These are phyloP conservation scores for Phalaenopsis hybrid DNA, from an alignment of 116 monocot species.

Conservation along the genomic window DNA sequence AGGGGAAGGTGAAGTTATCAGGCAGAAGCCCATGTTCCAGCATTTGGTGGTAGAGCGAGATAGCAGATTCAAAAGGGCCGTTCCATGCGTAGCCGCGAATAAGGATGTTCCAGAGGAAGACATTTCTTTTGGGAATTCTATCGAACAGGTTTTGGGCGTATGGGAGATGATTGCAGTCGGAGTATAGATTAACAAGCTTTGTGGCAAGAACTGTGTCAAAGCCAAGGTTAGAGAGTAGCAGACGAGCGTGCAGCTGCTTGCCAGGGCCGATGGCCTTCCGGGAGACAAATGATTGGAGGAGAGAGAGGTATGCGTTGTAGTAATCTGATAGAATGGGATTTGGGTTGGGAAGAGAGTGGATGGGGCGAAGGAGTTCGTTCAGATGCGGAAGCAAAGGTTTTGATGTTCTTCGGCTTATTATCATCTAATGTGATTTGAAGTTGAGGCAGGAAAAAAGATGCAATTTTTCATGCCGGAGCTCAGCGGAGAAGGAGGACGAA, in stretches of 20 bases:
- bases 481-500: too few species aligned
- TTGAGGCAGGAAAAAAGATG: not conserved
- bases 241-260: slow-evolving; percentile 20
- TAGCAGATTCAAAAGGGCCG: slow-evolving; percentile 18
- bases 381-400: not conserved
- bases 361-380: not conserved
- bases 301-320: slow-evolving; percentile 8
- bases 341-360: not conserved
- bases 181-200: slow-evolving; percentile 18
- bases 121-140: slow-evolving; percentile 23
- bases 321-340: not conserved
- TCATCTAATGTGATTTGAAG: not conserved
- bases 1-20: slow-evolving; percentile 26
- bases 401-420: not conserved
- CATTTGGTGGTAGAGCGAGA: slow-evolving; percentile 12
- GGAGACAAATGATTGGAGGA: slow-evolving; percentile 18
- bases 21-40: slow-evolving; percentile 21
- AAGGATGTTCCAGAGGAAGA: slow-evolving; percentile 35
- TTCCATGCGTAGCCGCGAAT: slow-evolving; percentile 29
- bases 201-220: slow-evolving; percentile 15
- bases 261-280: slow-evolving; percentile 8
- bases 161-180: slow-evolving; percentile 8
- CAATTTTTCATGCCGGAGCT: not conserved
- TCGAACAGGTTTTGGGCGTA: slow-evolving; percentile 32
- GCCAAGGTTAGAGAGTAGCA: slow-evolving; percentile 19